Percentiles rank a stretch among this genome's conserved stretches.
These are phyloP conservation scores for Aspergillus quadricinctus DNA, from an alignment of 2,329 filamentous ascomycete genomes.

Conservation along the genomic window DNA sequence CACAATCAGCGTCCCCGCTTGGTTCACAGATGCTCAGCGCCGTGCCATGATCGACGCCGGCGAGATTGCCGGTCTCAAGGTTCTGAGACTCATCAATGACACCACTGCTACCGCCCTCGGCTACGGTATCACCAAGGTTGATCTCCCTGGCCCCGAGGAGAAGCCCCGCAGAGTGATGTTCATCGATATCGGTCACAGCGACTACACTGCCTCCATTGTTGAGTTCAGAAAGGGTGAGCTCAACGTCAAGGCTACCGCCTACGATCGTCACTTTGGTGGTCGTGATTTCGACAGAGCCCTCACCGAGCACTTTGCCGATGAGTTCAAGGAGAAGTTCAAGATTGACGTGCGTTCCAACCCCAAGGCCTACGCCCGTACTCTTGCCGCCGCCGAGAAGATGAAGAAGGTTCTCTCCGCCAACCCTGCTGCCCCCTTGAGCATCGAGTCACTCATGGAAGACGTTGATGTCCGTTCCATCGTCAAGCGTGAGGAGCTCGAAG, in stretches of 20 bases:
- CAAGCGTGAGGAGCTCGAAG: conserved; percentile 91
- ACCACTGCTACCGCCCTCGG: conserved; percentile 93
- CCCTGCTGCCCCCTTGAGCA: conserved; percentile 85
- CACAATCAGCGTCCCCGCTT: conserved; percentile 89
- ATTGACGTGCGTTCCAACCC: conserved; percentile 88
- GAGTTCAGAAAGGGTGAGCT: conserved; percentile 98
- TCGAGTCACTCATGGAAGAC: conserved; percentile 98
- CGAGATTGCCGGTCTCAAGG: conserved; percentile 88
- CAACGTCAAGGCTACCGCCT: conserved; percentile 85
- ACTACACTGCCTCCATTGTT: conserved; percentile 89
- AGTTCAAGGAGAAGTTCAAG: conserved; percentile 98
- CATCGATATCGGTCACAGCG: conserved; percentile 92
- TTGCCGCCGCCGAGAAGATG: conserved; percentile 87
- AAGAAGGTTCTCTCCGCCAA: conserved; percentile 99
- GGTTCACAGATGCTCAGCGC: conserved; percentile 95
- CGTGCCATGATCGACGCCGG: conserved; percentile 83
- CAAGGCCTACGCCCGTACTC: conserved; percentile 83
- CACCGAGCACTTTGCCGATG: conserved; percentile 88
- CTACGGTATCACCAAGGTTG: conserved; percentile 96
- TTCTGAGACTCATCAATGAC: conserved; percentile 94
- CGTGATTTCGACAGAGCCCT: conserved; percentile 95
- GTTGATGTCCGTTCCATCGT: conserved; percentile 84
- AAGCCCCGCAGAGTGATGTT: conserved; percentile 87
- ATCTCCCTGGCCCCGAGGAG: conserved; percentile 83
- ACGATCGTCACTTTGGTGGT: conserved; percentile 93